phyloP scores from a whole-genome alignment of 2,329 filamentous ascomycete genomes.

The Phoma sp. region DNA sequence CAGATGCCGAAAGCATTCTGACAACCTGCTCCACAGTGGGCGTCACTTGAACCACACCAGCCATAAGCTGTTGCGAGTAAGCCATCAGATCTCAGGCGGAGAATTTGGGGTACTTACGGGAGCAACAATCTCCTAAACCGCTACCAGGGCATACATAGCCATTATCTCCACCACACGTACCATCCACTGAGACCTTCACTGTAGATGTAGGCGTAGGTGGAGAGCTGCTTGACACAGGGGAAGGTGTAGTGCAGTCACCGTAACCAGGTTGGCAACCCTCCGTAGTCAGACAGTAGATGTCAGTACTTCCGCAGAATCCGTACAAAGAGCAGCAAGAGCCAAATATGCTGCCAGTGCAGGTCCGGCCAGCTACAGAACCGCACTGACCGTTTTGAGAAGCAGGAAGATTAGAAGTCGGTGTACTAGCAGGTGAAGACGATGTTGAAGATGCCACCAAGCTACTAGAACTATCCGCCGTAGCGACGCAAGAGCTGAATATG shows the following conservation, averaged over 20 bases:
- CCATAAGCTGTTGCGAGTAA: conserved; percentile 17
- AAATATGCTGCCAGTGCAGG: conserved; percentile 12
- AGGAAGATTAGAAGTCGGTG: conserved; percentile 3
- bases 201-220: conserved; percentile 14
- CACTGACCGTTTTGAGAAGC: conserved; percentile 18
- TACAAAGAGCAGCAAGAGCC: conserved; percentile 29
- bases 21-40: conserved; percentile 17
- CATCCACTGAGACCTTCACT: conserved; percentile 17
- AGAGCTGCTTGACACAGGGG: conserved; percentile 7
- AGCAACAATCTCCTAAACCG: conserved; percentile 29
- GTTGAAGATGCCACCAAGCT: background rate
- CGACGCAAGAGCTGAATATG: background rate
- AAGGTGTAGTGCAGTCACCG: conserved; percentile 26
- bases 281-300: conserved; percentile 28
- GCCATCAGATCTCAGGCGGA: background rate
- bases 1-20: conserved; percentile 22
- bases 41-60: conserved; percentile 16
- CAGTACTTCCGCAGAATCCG: conserved; percentile 48
- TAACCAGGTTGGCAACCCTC: conserved; percentile 38
- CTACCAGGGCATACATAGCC: conserved; percentile 26
- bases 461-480: background rate
- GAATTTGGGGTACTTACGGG: background rate
- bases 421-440: conserved; percentile 1
- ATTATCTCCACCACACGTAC: conserved; percentile 19
- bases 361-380: conserved; percentile 11